Evolutionary conservation across 257 asterid species (phyloP), one percentile per base, ranked within the genome.

Genomic region (Parsonsia alboflavescens): DNA sequence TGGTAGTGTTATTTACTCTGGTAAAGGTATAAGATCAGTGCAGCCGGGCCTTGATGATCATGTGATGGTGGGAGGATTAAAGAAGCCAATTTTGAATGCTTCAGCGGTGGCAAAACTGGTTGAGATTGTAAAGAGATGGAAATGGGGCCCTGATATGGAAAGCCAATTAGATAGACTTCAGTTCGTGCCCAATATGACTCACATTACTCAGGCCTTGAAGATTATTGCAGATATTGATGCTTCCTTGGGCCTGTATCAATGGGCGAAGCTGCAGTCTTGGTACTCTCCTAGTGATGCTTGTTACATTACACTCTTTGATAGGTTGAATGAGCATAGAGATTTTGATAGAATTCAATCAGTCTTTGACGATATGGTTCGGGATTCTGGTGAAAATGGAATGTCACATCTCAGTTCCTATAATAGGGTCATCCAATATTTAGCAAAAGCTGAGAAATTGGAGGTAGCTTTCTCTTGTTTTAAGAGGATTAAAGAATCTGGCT

Each of bases 71-170:
- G 99, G 99, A 67, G 96, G 90, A 49, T 67, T 90, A 64, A 87
- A 79, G 74, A 95, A 90, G 84, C 99, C 97, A 26, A 88, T 92
- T 76, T 74, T 84, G 85, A 90, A 95, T 79, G 87, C 94, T 17
- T 77, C 97, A 0, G 99, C 99, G 1, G 98, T 95, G 59, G 90
- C 96, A 5, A 95, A 95, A 85, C 86, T 92, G 64, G 96, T 95
- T 42, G 99, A 95, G 86, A 87, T 92, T 45, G 92, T 95, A 46
- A 92, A 83, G 81, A 84, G 98, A 83, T 95, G 99, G 99, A 90
- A 79, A 79, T 95, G 99, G 98, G 98, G 98, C 3, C 99, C 99
- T 44, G 93, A 93, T 5, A 90, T 93, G 98, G 98, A 93, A 79
- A 65, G 81, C 62, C 98, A 90, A 46, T 74, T 93, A 88, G 98